Conservation (phyloP, 768 basidiomycete species). For the Tylopilus felleus region DNA sequence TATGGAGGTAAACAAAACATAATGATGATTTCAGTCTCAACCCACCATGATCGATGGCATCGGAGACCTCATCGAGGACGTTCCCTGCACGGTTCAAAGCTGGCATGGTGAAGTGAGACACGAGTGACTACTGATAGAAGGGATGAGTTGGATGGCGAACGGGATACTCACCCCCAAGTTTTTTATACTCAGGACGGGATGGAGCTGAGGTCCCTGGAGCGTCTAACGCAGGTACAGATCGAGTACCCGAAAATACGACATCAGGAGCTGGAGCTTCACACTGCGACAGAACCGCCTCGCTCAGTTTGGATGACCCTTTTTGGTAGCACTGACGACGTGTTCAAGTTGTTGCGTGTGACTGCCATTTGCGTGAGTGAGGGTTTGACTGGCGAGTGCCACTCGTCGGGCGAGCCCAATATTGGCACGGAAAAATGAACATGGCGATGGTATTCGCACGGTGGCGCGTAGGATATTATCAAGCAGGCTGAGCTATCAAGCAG, state of each 20-base stretch:
- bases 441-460: not conserved
- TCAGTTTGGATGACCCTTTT: conserved; percentile 11
- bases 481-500: no score
- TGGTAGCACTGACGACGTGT: conserved; percentile 15
- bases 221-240: conserved; percentile 12
- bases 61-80: conserved; percentile 42
- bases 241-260: conserved; percentile 16
- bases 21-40: not conserved
- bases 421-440: not conserved
- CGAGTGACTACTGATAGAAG: not conserved
- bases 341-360: conserved; percentile 4
- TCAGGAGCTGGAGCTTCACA: conserved; percentile 20
- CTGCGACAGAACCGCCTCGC: conserved; percentile 11
- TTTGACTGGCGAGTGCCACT: not conserved
- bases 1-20: not conserved
- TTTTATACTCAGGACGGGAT: conserved; percentile 22
- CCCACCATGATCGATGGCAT: conserved; percentile 49
- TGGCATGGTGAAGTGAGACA: conserved; percentile 19
- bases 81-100: conserved; percentile 26
- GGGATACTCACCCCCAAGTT: not conserved
- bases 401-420: not conserved
- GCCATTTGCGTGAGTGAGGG: conserved; percentile 3
- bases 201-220: conserved; percentile 2
- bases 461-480: not conserved
- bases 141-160: conserved; percentile 3